Evolutionary conservation across 2,329 filamentous ascomycete genomes (phyloP).

Genomic region (Trichophyton benhamiae): DNA sequence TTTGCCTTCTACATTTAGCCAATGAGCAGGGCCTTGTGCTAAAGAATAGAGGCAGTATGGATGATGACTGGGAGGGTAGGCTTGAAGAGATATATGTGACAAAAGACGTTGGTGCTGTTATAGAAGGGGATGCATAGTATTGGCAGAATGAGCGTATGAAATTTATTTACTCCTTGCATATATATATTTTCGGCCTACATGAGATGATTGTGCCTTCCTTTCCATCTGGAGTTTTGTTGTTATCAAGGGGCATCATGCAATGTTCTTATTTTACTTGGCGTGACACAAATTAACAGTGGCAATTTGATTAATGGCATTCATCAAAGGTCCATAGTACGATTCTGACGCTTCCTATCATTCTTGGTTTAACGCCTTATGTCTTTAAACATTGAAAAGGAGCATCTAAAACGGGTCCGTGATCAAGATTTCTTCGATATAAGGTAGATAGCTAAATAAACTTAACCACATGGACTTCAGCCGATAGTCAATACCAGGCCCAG

Average conservation of each 20-base stretch:
- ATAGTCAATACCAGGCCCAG: not conserved
- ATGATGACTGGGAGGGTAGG: conserved; percentile 16
- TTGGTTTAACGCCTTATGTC: too few relatives aligned
- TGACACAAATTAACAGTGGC: not conserved
- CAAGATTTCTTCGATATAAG: not conserved
- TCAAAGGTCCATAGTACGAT: too few relatives aligned
- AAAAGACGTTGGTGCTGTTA: conserved; percentile 27
- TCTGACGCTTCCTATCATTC: too few relatives aligned
- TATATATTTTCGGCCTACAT: not conserved
- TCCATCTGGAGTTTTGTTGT: not conserved
- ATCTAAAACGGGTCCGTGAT: not conserved
- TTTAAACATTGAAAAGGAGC: too few relatives aligned
- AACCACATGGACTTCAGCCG: not conserved
- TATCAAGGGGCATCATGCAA: not conserved
- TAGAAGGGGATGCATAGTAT: conserved; percentile 12
- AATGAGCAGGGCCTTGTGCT: conserved; percentile 86
- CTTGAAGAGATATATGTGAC: conserved; percentile 36
- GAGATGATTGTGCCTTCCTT: not conserved
- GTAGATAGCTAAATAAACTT: not conserved
- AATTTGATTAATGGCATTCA: not conserved
- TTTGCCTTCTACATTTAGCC: conserved; percentile 77
- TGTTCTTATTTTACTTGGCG: not conserved
- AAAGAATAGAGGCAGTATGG: conserved; percentile 39
- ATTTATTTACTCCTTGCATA: not conserved
- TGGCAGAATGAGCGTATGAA: not conserved